These are phyloP conservation scores for Kurtzmaniella quercitrusa DNA, from an alignment of 1,139 yeast genomes.

Conservation along the genomic window DNA sequence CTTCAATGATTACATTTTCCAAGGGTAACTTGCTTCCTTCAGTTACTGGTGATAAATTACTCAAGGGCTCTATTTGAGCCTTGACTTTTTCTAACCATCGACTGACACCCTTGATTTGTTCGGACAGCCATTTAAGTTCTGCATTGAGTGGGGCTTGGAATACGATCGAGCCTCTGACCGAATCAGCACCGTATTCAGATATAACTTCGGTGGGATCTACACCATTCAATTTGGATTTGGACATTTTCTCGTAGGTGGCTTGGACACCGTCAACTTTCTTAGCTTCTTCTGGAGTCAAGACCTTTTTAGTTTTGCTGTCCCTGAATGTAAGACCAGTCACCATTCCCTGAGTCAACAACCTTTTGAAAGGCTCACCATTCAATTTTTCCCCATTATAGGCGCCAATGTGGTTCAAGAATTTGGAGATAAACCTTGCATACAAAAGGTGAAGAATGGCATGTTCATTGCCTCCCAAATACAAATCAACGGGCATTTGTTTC, in stretches of 20 bases:
- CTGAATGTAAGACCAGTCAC: slow-evolving; percentile 86
- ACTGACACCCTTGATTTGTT: slow-evolving; percentile 79
- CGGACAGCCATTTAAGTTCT: slow-evolving; percentile 84
- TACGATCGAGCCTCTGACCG: slow-evolving; percentile 88
- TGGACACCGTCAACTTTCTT: slow-evolving; percentile 39
- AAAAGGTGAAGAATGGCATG: slow-evolving; percentile 91
- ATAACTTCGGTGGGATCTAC: slow-evolving; percentile 85
- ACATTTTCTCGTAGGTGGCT: slow-evolving; percentile 79
- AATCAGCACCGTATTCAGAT: slow-evolving; percentile 83
- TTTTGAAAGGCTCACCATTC: slow-evolving; percentile 74
- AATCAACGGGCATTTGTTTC: slow-evolving; percentile 72
- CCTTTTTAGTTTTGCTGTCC: slow-evolving; percentile 70
- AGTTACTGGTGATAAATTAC: background rate
- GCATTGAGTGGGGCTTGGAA: slow-evolving; percentile 90
- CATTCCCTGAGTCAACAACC: slow-evolving; percentile 93
- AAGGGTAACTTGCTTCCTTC: background rate
- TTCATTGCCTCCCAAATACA: slow-evolving; percentile 92
- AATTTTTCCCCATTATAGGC: slow-evolving; percentile 42
- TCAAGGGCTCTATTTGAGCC: slow-evolving; percentile 8
- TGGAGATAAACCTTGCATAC: slow-evolving; percentile 79
- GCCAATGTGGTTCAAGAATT: slow-evolving; percentile 63
- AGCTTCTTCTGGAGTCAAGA: slow-evolving; percentile 73
- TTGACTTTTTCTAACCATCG: slow-evolving; percentile 76
- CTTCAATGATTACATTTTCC: background rate
- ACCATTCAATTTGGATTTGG: slow-evolving; percentile 91